These are phyloP conservation scores for Tetrahymena malaccensis DNA, from an alignment of 73 alveolate species.

Conservation along the genomic window DNA sequence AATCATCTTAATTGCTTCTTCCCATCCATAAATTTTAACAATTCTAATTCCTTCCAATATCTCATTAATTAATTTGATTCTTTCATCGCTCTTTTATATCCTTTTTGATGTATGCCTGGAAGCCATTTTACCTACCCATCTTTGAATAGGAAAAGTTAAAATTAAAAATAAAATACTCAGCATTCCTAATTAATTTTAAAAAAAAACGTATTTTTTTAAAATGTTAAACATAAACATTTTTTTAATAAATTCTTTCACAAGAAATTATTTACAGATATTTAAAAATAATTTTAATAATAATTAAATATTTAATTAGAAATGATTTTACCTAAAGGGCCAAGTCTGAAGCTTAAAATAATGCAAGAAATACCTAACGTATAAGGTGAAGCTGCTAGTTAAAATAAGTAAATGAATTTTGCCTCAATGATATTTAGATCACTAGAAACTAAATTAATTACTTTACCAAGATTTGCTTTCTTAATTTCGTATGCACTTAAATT, in stretches of 20 bases:
- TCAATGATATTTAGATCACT: constrained; percentile 16
- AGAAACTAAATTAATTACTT: constrained; percentile 8
- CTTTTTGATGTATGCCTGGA: not conserved
- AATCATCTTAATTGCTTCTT: not conserved
- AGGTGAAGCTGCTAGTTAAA: not conserved
- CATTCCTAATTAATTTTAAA: not conserved
- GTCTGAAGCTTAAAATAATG: not conserved
- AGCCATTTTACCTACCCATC: not conserved
- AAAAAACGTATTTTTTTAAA: not conserved
- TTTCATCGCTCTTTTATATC: constrained; percentile 3
- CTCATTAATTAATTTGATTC: constrained; percentile 23
- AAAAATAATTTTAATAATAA: too few species aligned
- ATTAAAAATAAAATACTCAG: not conserved
- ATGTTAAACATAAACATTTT: not conserved
- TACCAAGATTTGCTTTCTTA: constrained; percentile 11
- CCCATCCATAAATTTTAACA: constrained; percentile 47
- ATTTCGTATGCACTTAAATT: not conserved
- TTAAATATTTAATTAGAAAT: too few species aligned
- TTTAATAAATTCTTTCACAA: not conserved
- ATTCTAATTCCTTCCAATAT: constrained; percentile 41
- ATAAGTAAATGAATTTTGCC: not conserved
- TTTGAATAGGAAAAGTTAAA: not conserved
- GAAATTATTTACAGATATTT: too few species aligned
- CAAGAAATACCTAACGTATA: not conserved
- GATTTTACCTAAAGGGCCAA: not conserved